Evolutionary conservation across 2,329 filamentous ascomycete genomes (phyloP), one percentile per base, ranked within the genome.

Genomic region (Nothopassalora personata): DNA sequence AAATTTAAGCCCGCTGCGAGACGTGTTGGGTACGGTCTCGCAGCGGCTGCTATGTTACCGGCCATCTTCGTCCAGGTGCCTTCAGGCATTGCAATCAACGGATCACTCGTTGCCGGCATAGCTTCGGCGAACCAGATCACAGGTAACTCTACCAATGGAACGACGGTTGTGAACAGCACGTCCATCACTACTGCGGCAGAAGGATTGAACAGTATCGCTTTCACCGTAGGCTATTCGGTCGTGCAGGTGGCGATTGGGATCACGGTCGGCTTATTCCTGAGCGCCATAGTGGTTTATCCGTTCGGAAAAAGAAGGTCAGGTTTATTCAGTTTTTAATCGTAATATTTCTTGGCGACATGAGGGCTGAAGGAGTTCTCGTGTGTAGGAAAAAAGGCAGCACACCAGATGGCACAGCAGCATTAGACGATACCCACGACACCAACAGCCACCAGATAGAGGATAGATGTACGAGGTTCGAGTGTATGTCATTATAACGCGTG

Each of bases 21-120:
- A 6, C 74, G 78, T 6, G 75, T 85, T 5, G 85, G 87, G 11
- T 91, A 92, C 71, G 89, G 88, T 1, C 83, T 96, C 2, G 91
- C 91, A 0, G 91, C 91, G 0, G 90, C 90, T 0, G 88, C 89
- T 1, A 90, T 96, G 80, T 77, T 96, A 9, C 91, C 91, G 0
- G 91, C 88, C 5, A 95, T 96, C 63, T 95, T 95, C 63, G 82
- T 86, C 1, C 82, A 85, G 60, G 83, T 86, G 0, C 84, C 84
- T 0, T 82, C 79, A 2, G 84, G 83, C 1, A 74, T 86, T 2
- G 81, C 83, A 2, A 83, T 84, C 1, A 80, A 77, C 54, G 84
- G 84, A 1, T 80, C 77, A 13, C 69, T 86, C 18, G 78, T 86
- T 1, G 76, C 78, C 0, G 83, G 84, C 13, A 76, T 86, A 48